These are phyloP conservation scores for Hyphopichia buzzinii DNA, from an alignment of 1,139 yeast species.

Conservation along the genomic window DNA sequence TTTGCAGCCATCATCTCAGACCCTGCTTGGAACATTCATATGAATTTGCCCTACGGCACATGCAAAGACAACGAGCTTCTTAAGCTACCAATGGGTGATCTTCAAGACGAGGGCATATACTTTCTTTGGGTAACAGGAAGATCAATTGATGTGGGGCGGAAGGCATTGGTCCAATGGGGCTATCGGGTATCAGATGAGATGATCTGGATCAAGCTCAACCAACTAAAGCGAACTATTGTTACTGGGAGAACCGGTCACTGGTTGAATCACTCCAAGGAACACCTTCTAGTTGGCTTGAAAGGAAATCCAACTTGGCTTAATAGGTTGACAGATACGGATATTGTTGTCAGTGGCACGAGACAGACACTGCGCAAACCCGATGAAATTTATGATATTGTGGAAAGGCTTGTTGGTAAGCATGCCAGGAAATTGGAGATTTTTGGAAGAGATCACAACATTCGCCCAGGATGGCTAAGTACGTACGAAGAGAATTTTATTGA, in stretches of 20 bases:
- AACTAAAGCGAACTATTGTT: conserved; percentile 80
- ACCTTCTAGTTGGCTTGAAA: conserved; percentile 77
- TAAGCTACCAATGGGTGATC: conserved; percentile 58
- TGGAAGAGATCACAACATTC: conserved; percentile 80
- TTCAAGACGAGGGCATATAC: conserved; percentile 82
- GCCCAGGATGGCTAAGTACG: conserved; percentile 82
- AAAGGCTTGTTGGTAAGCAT: conserved; percentile 72
- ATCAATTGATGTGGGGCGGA: conserved; percentile 83
- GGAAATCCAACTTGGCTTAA: conserved; percentile 79
- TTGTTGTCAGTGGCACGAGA: conserved; percentile 77
- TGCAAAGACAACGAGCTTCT: conserved; percentile 72
- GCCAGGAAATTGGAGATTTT: conserved; percentile 83
- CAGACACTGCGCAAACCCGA: conserved; percentile 92
- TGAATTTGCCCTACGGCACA: conserved; percentile 71
- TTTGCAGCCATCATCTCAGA: conserved; percentile 88
- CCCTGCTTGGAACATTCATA: conserved; percentile 88
- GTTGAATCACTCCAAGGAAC: conserved; percentile 94
- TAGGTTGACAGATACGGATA: conserved; percentile 65
- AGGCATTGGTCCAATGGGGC: conserved; percentile 79
- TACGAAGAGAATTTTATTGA: conserved; percentile 1
- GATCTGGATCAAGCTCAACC: conserved; percentile 90
- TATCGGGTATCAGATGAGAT: conserved; percentile 74
- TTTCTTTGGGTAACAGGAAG: conserved; percentile 95
- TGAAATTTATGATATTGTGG: conserved; percentile 82
- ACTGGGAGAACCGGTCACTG: conserved; percentile 97